Evolutionary conservation across 2,329 filamentous ascomycete species (phyloP), one percentile per base, ranked within the genome.

Genomic region (Phialophora chinensis): DNA sequence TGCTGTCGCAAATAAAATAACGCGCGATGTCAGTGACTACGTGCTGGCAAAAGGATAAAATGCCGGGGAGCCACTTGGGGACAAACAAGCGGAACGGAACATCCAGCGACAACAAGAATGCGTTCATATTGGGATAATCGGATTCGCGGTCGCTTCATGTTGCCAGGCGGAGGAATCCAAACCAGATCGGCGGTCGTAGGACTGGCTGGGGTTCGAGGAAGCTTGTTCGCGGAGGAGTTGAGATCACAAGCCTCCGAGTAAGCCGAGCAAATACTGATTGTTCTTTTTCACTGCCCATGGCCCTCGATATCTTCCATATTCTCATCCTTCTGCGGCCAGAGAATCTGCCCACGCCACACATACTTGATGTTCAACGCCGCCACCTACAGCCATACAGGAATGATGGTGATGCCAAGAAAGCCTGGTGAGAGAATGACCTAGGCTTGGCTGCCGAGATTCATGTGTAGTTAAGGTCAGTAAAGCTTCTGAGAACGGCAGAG

Each of bases 321-420:
- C 71, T 88, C 86, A 66, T 88, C 86, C 71, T 83, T 86, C 0
- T 86, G 86, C 4, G 85, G 85, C 77, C 82, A 87, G 70, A 88
- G 77, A 27, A 89, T 83, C 57, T 86, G 81, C 52, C 81, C 77
- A 20, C 78, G 79, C 67, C 76, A 73, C 25, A 88, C 77, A 2
- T 85, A 86, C 20, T 78, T 76, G 3, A 85, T 72, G 71, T 86
- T 82, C 38, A 79, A 78, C 14, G 77, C 74, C 6, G 83, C 79
- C 29, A 85, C 82, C 68, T 85, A 79, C 1, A 86, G 57, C 84
- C 86, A 90, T 29, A 57, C 65, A 3, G 55, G 35, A 14, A 65
- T 31, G 1, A 23, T 65, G 8, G 47, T 17, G 35, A 69, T 38
- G 25, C 60, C 56, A 1, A 69, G 64, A 33, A 66, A 69, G 27